Evolutionary conservation across 2,329 filamentous ascomycete genomes (phyloP), one percentile per base, ranked within the genome.

Genomic region (Trichophyton simii): DNA sequence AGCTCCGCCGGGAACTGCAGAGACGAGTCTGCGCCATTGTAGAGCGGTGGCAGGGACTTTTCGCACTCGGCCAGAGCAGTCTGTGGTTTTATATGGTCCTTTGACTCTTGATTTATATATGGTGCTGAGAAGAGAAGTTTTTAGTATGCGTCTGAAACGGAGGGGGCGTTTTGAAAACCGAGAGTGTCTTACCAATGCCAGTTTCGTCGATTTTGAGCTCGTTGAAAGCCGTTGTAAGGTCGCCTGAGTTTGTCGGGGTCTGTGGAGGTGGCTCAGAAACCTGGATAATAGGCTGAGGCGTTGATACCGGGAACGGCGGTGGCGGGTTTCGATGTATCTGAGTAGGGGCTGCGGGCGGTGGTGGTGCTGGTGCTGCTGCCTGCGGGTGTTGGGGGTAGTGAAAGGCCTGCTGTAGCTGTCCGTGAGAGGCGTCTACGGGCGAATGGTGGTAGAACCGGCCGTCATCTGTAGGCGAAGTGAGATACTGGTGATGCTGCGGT

Each of bases 1-100:
- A 97, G 82, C 68, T 95, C 91, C 0, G 88, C 89, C 0, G 92
- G 94, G 64, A 97, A 96, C 41, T 90, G 84, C 62, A 96, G 87
- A 62, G 87, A 91, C 22, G 85, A 80, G 58, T 90, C 90, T 6
- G 88, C 82, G 7, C 85, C 83, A 5, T 82, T 81, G 15, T 83
- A 81, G 38, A 87, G 82, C 11, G 84, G 83, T 38, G 89, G 91
- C 7, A 95, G 74, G 34, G 82, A 75, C 52, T 84, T 82, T 66
- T 90, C 87, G 63, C 82, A 60, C 63, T 91, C 88, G 25, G 83
- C 72, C 18, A 76, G 71, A 28, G 78, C 77, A n/a, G 80, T 79
- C 67, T 83, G 82, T 8, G 82, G 79, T 46, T 84, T 77, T 2
- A 73, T 71, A 59, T 70, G 69, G 50, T 71, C 70, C 60, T 77